Evolutionary conservation across 495 filamentous ascomycete genomes (phyloP), one percentile per base, ranked within the genome.

Genomic region (Delitschia confertaspora): DNA sequence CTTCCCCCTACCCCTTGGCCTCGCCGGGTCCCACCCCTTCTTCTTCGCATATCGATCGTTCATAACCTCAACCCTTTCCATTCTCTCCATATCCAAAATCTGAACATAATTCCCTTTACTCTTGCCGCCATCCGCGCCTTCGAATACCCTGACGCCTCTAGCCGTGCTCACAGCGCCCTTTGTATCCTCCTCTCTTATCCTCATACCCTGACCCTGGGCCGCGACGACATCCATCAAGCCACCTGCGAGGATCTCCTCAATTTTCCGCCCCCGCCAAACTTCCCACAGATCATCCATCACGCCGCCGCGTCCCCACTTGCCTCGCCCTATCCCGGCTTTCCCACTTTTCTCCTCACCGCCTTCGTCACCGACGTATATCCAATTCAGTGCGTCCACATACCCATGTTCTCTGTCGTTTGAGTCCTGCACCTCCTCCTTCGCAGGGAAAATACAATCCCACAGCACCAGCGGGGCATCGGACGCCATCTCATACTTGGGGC

Each of bases 381-480:
- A 96, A 4, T 79, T 60, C 33, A 95, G 49, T n/a, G 72, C 68
- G 57, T 93, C 83, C 21, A 71, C 55, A 29, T 56, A 56, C 9
- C 70, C 65, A 21, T 57, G 66, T 18, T 62, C 66, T 14, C 61
- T 63, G 3, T 58, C 64, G 41, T 69, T 51, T n/a, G 71, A 19
- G 26, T 23, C 9, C 34, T 56, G 25, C 1, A 42, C 39, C 19
- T 57, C 53, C 6, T 37, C 19, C 22, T 20, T 35, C 3, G 6
- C 49, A 4, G 91, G 88, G 63, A 94, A 98, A 8, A 87, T 69
- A 59, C 88, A 95, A 54, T 96, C 85, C 89, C 88, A 95, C 8
- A 98, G 73, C 2, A 98, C 89, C 9, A 98, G 69, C 0, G 93
- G 87, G 16, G 77, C 73, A 51, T 94, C 89, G 21, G 77, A 77